Evolutionary conservation across 2,329 filamentous ascomycete species (phyloP), one percentile per base, ranked within the genome.

Genomic region (Aureobasidium sp.): DNA sequence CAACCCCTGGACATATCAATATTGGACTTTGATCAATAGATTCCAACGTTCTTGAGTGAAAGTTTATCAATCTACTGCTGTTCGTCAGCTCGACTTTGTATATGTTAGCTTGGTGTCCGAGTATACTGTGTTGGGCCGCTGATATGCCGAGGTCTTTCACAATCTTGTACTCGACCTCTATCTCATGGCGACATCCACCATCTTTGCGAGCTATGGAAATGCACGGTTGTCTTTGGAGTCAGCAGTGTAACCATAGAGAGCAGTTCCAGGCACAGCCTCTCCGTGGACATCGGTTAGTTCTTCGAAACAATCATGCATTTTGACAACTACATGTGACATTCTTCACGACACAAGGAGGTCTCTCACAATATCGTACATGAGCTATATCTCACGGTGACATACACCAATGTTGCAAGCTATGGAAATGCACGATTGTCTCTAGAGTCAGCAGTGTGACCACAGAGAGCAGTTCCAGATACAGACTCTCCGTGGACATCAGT

Each of bases 1-100:
- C 57, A 3, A 61, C 57, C 3, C 57, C 57, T 27, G 57, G 57
- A n/a, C 57, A 61, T 17, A 41, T 61, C 25, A 61, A 61, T 14
- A 45, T 61, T 34, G 47, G 57, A 25, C 36, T 61, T 27, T 55
- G 25, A 55, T 12, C 3, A 4, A 34, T 34, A 29, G 15, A 20
- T 44, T 3, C 9, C 45, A 3, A 42, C 2, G n/a, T 42, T 7
- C 8, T 42, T 2, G 20, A 6, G 39, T 11, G 5, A 12, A 39
- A 6, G 15, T 39, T 42, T 11, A 12, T 22, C 15, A 42, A 8
- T 4, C 41, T 22, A 27, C n/a, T 42, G 39, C n/a, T 17, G n/a
- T 20, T 42, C 31, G 17, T 22, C 15, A n/a, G n/a, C 39, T 39
- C 36, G 2, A 39, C 14, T 39, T 15, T 2, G 14, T 39, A 6